Evolutionary conservation across 805 yeast genomes (phyloP).

Genomic region (Wickerhamiella azymoides): DNA sequence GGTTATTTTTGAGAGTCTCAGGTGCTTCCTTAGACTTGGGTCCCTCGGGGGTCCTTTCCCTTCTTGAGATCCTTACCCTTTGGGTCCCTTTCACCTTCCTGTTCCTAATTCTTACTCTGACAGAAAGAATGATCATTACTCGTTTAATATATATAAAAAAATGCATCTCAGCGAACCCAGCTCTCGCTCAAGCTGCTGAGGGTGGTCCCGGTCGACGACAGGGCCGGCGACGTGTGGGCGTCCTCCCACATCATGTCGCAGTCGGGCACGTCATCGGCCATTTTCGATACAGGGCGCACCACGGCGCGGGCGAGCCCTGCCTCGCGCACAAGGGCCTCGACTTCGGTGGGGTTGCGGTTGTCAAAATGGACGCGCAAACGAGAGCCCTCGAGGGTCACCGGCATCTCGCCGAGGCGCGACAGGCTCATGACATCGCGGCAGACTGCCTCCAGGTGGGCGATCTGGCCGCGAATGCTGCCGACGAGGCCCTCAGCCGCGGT

Average conservation of each 20-base stretch:
- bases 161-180: neutral
- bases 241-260: neutral
- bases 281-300: neutral
- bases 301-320: neutral
- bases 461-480: constrained; percentile 23
- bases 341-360: constrained; percentile 45
- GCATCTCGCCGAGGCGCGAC: constrained; percentile 50
- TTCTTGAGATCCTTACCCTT: too few species aligned
- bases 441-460: constrained; percentile 27
- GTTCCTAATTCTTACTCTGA: too few species aligned
- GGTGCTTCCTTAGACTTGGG: too few species aligned
- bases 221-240: constrained; percentile 2
- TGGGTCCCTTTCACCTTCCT: too few species aligned
- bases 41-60: too few species aligned
- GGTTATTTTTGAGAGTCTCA: too few species aligned
- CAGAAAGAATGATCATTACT: too few species aligned
- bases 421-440: constrained; percentile 33
- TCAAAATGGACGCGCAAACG: constrained; percentile 50
- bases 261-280: neutral
- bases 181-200: constrained; percentile 3
- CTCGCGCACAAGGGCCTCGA: constrained; percentile 35
- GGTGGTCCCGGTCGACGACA: neutral
- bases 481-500: constrained; percentile 33
- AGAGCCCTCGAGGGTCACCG: constrained; percentile 34
- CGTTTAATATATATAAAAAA: too few species aligned